Percentiles rank a stretch among this genome's conserved stretches.
phyloP scores from a whole-genome alignment of 257 asterid genomes.

The Paulownia fortunei region DNA sequence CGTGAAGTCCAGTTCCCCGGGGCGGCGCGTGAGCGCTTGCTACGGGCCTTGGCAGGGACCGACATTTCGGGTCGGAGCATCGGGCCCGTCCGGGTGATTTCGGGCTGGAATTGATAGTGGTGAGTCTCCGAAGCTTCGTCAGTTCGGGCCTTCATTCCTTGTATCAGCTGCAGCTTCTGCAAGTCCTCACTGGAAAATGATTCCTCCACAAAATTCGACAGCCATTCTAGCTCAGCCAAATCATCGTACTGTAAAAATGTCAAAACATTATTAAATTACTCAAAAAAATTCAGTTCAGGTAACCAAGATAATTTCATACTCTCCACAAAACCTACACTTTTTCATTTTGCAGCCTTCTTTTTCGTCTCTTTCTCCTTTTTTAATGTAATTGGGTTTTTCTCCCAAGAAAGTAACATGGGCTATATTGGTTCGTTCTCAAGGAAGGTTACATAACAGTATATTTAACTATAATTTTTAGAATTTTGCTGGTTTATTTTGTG shows the following conservation, averaged over 20 bases:
- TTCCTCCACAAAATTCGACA: conserved; percentile 80
- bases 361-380: not conserved
- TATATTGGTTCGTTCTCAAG: not conserved
- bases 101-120: conserved; percentile 55
- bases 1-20: conserved; percentile 87
- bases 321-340: conserved; percentile 8
- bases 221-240: conserved; percentile 85
- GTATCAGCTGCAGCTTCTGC: conserved; percentile 76
- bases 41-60: conserved; percentile 88
- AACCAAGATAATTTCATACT: no score
- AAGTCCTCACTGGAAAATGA: conserved; percentile 79
- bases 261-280: not conserved
- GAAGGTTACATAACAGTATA: not conserved
- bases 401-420: conserved; percentile 1
- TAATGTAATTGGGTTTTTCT: not conserved
- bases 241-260: conserved; percentile 62
- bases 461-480: not conserved
- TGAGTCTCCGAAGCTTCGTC: conserved; percentile 40
- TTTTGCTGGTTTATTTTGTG: not conserved
- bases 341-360: conserved; percentile 6
- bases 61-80: conserved; percentile 55
- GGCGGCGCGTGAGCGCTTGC: conserved; percentile 90
- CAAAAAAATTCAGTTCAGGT: not conserved
- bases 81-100: conserved; percentile 38
- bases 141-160: conserved; percentile 58